Percentiles rank a stretch among this genome's conserved stretches.
phyloP scores from a whole-genome alignment of 148 eudicot genomes.

The Rhododendron molle region DNA sequence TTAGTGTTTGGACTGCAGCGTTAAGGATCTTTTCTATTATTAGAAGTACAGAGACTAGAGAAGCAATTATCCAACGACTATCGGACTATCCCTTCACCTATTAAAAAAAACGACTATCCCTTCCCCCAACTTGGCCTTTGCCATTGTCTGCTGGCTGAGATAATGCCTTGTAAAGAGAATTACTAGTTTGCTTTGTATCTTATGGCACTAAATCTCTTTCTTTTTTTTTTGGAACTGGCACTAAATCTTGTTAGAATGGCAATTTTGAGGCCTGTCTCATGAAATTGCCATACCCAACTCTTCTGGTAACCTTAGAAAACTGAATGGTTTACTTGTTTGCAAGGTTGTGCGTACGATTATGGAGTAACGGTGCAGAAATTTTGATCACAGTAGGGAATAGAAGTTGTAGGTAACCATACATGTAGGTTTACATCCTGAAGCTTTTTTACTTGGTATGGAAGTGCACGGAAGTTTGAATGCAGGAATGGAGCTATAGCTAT shows the following conservation, averaged over 20 bases:
- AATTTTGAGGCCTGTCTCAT: background rate
- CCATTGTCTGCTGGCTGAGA: background rate
- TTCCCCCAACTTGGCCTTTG: background rate
- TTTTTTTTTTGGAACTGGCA: background rate
- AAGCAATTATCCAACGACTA: background rate
- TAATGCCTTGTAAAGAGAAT: background rate
- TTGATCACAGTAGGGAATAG: background rate
- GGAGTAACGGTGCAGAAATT: background rate
- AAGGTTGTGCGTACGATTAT: background rate
- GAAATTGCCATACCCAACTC: background rate
- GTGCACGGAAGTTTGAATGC: background rate
- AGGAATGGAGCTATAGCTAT: background rate
- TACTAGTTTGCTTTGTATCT: background rate
- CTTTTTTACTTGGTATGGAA: background rate
- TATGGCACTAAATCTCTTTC: background rate
- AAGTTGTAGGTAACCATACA: background rate
- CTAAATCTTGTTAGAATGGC: background rate
- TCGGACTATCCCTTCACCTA: too few relatives aligned
- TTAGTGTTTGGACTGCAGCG: background rate
- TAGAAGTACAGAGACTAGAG: background rate
- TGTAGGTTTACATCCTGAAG: background rate
- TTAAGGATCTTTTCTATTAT: background rate
- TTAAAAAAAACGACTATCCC: background rate
- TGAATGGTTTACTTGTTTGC: background rate
- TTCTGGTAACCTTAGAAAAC: background rate